Conservation (phyloP, 2,329 filamentous ascomycete species). For the Cytospora mali region DNA sequence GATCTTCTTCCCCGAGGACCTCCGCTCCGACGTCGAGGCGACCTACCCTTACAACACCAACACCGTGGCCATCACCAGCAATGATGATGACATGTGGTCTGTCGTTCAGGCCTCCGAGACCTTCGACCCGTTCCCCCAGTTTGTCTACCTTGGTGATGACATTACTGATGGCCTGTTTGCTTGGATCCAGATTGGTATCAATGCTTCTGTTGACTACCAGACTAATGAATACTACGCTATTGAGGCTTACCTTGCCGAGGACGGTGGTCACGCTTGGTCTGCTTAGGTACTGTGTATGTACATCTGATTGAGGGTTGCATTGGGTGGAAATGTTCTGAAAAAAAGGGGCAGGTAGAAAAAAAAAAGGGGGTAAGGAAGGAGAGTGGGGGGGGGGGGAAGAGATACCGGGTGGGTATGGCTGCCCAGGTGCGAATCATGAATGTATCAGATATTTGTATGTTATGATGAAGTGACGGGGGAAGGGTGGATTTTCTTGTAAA, state of each 20-base stretch:
- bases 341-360: no score
- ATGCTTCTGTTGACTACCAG: conserved; percentile 40
- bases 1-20: conserved; percentile 38
- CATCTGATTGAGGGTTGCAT: no score
- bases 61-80: conserved; percentile 35
- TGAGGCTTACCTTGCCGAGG: conserved; percentile 21
- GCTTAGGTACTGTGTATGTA: no score
- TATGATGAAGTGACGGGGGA: no score
- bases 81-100: conserved; percentile 40
- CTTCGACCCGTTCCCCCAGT: conserved; percentile 54
- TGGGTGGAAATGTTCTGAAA: no score
- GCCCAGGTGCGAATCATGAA: no score
- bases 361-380: no score
- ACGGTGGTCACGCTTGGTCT: conserved; percentile 27
- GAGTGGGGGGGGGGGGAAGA: no score
- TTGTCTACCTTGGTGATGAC: conserved; percentile 52
- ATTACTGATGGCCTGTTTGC: conserved; percentile 50
- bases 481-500: no score
- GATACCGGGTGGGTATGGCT: no score
- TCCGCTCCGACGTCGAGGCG: conserved; percentile 36
- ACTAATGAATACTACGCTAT: conserved; percentile 25
- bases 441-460: no score
- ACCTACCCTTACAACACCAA: conserved; percentile 37
- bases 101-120: conserved; percentile 34
- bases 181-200: conserved; percentile 53